Percentiles rank a stretch among this genome's conserved stretches.
Conservation (phyloP, 2,329 filamentous ascomycete genomes). For the Pseudogymnoascus sp. region DNA sequence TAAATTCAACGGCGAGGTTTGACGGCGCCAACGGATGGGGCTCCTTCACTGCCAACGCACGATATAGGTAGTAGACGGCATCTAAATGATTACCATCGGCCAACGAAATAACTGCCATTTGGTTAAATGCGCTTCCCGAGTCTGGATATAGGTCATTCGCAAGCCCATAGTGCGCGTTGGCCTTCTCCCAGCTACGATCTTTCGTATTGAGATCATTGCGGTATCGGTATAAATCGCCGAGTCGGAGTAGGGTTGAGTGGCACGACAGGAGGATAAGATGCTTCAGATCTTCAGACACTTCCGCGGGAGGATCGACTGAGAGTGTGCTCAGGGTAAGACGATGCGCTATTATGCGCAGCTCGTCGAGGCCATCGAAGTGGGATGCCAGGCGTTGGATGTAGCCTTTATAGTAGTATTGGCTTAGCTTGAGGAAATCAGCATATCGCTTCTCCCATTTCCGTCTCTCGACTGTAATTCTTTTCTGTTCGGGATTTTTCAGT, state of each 20-base stretch:
- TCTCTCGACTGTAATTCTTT: constrained; percentile 51
- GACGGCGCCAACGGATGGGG: constrained; percentile 66
- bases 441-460: constrained; percentile 79
- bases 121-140: constrained; percentile 79
- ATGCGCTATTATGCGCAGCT: constrained; percentile 26
- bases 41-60: constrained; percentile 65
- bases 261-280: constrained; percentile 61
- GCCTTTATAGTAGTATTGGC: constrained; percentile 80
- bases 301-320: constrained; percentile 21
- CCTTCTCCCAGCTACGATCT: constrained; percentile 65
- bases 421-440: constrained; percentile 75
- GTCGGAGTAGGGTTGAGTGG: constrained; percentile 73
- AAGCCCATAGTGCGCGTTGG: constrained; percentile 76
- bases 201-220: constrained; percentile 66
- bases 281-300: constrained; percentile 20
- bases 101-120: constrained; percentile 78
- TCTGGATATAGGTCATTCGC: constrained; percentile 71
- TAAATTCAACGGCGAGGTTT: constrained; percentile 77
- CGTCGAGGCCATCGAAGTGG: constrained; percentile 38
- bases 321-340: constrained; percentile 23
- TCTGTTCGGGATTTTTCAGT: constrained; percentile 37
- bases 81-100: constrained; percentile 73
- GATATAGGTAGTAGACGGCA: constrained; percentile 83
- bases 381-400: constrained; percentile 71
- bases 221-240: constrained; percentile 88